A percentile compares a stretch with the other conserved stretches of the same genome.
Evolutionary conservation across 2,329 filamentous ascomycete species (phyloP).

Genomic region (Hypoxylon sp.): DNA sequence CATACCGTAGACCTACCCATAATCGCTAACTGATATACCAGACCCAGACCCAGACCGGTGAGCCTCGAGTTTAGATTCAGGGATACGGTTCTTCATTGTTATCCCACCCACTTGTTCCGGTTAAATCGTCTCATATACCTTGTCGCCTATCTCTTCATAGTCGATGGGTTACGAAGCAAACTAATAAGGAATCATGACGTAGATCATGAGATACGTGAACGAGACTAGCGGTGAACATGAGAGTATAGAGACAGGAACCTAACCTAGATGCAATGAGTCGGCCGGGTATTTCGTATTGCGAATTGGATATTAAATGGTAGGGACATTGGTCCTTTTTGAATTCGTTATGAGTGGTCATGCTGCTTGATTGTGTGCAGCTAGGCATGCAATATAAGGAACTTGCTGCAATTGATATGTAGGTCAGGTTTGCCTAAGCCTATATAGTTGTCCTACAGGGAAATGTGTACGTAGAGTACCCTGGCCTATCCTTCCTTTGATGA

Average conservation of each 20-base stretch:
- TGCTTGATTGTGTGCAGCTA: conserved; percentile 15
- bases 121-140: conserved; percentile 8
- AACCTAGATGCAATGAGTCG: conserved; percentile 6
- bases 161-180: conserved; percentile 17
- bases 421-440: conserved; percentile 26
- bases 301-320: conserved; percentile 15
- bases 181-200: conserved; percentile 21
- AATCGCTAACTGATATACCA: conserved; percentile 15
- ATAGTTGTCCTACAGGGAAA: conserved; percentile 28
- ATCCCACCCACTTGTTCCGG: conserved; percentile 14
- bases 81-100: conserved; percentile 1
- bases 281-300: conserved; percentile 7
- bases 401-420: conserved; percentile 14
- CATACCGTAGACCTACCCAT: conserved; percentile 8
- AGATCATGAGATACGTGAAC: conserved; percentile 1
- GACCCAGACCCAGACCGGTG: conserved; percentile 14
- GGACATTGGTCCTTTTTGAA: conserved; percentile 4
- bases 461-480: conserved; percentile 15
- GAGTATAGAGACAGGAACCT: not conserved
- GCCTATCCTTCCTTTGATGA: conserved; percentile 22
- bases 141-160: not conserved
- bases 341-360: conserved; percentile 16
- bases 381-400: conserved; percentile 15
- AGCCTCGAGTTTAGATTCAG: conserved; percentile 18
- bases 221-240: conserved; percentile 25